Evolutionary conservation across 2,329 filamentous ascomycete species (phyloP).

Genomic region (Aspergillus sp.): DNA sequence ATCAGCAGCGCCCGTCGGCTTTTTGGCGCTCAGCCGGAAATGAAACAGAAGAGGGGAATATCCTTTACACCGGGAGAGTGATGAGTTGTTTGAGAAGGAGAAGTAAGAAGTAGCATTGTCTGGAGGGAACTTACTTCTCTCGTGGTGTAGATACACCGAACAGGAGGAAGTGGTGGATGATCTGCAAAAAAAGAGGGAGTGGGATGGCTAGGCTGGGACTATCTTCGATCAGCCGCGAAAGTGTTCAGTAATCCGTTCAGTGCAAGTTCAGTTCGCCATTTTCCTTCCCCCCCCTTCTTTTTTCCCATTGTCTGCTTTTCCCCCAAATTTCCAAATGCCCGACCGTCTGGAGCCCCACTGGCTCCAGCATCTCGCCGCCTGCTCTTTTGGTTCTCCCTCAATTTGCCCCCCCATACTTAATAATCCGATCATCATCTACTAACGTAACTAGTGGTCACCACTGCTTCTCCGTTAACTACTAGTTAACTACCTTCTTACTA

Average conservation of each 20-base stretch:
- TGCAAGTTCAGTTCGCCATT: no score
- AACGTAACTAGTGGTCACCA: neutral
- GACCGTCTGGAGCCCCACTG: constrained; percentile 2
- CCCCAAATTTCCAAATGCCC: constrained; percentile 1
- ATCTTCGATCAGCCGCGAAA: neutral
- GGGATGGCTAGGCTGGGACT: neutral
- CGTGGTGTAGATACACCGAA: neutral
- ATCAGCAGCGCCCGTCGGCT: neutral
- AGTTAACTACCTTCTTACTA: neutral
- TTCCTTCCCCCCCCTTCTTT: no score
- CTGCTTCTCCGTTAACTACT: neutral
- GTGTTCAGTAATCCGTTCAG: no score
- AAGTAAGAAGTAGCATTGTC: neutral
- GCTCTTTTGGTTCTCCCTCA: neutral
- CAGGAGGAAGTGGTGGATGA: constrained; percentile 1
- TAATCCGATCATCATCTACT: constrained; percentile 2
- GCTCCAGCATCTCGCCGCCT: constrained; percentile 1
- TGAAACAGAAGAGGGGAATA: neutral
- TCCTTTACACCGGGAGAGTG: neutral
- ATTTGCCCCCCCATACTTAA: constrained; percentile 4
- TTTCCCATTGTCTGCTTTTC: neutral
- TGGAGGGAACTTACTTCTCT: neutral
- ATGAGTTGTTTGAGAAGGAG: neutral
- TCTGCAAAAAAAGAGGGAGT: neutral
- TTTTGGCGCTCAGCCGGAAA: neutral